These are phyloP conservation scores for Metarhizium brunneum DNA, from an alignment of 2,329 filamentous ascomycete genomes.

Conservation along the genomic window DNA sequence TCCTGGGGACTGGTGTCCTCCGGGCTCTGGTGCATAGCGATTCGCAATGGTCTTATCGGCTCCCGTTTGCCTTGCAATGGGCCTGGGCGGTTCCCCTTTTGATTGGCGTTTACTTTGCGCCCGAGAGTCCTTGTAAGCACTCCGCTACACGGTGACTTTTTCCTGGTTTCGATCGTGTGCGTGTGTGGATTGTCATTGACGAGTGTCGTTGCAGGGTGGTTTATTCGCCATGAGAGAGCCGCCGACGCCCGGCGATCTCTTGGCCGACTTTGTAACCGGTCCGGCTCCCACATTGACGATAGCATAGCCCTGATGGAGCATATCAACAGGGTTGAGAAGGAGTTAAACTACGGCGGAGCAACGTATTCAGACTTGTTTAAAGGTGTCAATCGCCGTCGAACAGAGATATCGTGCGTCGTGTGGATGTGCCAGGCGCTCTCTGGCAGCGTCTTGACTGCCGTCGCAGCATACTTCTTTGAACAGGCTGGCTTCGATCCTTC, in stretches of 20 bases:
- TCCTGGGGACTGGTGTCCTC: conserved; percentile 26
- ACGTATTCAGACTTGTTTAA: conserved; percentile 5
- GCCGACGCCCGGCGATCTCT: neutral
- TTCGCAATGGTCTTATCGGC: conserved; percentile 26
- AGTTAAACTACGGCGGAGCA: conserved; percentile 24
- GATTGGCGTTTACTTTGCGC: conserved; percentile 24
- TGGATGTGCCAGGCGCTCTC: conserved; percentile 18
- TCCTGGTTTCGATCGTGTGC: neutral
- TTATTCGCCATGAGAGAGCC: neutral
- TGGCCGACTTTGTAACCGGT: conserved; percentile 18
- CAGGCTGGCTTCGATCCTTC: conserved; percentile 28
- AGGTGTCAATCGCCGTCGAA: conserved; percentile 17
- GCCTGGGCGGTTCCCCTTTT: conserved; percentile 28
- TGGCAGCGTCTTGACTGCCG: conserved; percentile 12
- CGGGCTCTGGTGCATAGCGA: conserved; percentile 20
- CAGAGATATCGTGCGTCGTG: conserved; percentile 18
- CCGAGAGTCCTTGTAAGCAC: conserved; percentile 28
- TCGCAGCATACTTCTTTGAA: conserved; percentile 30
- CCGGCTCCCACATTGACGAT: conserved; percentile 29
- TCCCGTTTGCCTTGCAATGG: conserved; percentile 33
- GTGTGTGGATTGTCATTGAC: neutral
- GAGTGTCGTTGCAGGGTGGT: neutral
- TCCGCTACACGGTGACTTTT: neutral
- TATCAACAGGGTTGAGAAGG: conserved; percentile 32
- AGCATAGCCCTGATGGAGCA: conserved; percentile 31